Percentiles rank a stretch among this genome's conserved stretches.
phyloP scores from a whole-genome alignment of 1,284 basidiomycete species.

The Irpex sp. region DNA sequence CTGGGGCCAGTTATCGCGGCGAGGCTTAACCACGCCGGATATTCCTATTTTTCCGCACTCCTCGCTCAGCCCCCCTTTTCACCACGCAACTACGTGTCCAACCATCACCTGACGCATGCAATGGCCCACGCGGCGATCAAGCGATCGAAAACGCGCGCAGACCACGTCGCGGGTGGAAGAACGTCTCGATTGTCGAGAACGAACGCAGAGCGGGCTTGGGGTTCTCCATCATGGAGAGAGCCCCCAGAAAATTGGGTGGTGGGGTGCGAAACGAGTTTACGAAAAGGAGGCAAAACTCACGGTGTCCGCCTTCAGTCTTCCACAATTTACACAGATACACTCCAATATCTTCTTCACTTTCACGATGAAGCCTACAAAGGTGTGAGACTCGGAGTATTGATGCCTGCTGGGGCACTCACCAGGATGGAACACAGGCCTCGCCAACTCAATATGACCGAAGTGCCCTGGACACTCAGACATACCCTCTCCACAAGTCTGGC shows the following conservation, averaged over 20 bases:
- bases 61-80: constrained; percentile 95
- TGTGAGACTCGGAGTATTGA: background rate
- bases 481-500: constrained; percentile 98
- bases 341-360: constrained; percentile 99
- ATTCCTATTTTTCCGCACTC: constrained; percentile 65
- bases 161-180: constrained; percentile 68
- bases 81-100: constrained; percentile 82
- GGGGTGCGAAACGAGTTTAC: constrained; percentile 87
- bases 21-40: constrained; percentile 30
- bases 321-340: constrained; percentile 98
- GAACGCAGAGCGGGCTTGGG: constrained; percentile 80
- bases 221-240: constrained; percentile 89
- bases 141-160: constrained; percentile 82
- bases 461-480: constrained; percentile 99
- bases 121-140: constrained; percentile 79
- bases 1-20: constrained; percentile 32
- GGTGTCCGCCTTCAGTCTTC: constrained; percentile 94
- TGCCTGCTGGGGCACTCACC: constrained; percentile 50
- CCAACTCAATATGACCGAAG: constrained; percentile 98
- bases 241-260: constrained; percentile 91
- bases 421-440: constrained; percentile 94
- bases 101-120: constrained; percentile 65
- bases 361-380: constrained; percentile 81
- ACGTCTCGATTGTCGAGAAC: constrained; percentile 75
- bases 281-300: constrained; percentile 77